phyloP scores from a whole-genome alignment of 106 monocot genomes.

The Hemerocallis citrina region DNA sequence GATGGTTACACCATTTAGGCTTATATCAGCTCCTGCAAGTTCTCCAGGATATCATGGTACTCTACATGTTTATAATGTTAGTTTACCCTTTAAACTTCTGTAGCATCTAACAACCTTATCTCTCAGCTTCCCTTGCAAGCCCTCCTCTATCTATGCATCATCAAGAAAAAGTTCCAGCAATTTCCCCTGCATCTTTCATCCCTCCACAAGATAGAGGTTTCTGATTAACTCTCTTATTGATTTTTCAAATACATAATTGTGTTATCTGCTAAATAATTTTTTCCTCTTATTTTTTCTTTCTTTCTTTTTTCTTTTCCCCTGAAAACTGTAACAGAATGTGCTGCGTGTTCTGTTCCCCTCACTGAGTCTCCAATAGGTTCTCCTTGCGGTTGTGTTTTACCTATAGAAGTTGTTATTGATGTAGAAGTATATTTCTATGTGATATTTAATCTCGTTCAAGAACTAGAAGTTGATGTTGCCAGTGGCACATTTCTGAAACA shows the following conservation, averaged over 20 bases:
- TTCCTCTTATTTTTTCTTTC: not conserved
- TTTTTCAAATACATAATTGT: not conserved
- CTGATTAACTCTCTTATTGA: not conserved
- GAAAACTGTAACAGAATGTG: slow-evolving; percentile 35
- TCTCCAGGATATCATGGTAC: slow-evolving; percentile 28
- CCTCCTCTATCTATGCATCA: slow-evolving; percentile 26
- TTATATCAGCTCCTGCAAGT: slow-evolving; percentile 17
- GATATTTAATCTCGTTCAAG: slow-evolving; percentile 55
- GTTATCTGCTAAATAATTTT: not conserved
- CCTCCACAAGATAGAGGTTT: slow-evolving; percentile 31
- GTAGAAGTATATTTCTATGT: slow-evolving; percentile 54
- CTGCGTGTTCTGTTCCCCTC: slow-evolving; percentile 53
- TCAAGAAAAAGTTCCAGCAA: slow-evolving; percentile 9
- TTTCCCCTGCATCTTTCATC: slow-evolving; percentile 23
- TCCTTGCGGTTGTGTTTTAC: slow-evolving; percentile 89
- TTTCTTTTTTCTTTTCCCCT: not conserved
- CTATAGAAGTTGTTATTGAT: slow-evolving; percentile 68
- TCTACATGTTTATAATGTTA: not conserved
- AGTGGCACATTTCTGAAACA: slow-evolving; percentile 59
- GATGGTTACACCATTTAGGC: not conserved
- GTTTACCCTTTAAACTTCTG: not conserved
- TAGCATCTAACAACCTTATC: not conserved
- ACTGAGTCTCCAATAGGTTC: slow-evolving; percentile 71
- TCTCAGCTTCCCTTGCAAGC: slow-evolving; percentile 8
- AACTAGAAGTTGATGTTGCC: slow-evolving; percentile 71